Evolutionary conservation across 768 basidiomycete genomes (phyloP).

Genomic region (Mycena haematopus): DNA sequence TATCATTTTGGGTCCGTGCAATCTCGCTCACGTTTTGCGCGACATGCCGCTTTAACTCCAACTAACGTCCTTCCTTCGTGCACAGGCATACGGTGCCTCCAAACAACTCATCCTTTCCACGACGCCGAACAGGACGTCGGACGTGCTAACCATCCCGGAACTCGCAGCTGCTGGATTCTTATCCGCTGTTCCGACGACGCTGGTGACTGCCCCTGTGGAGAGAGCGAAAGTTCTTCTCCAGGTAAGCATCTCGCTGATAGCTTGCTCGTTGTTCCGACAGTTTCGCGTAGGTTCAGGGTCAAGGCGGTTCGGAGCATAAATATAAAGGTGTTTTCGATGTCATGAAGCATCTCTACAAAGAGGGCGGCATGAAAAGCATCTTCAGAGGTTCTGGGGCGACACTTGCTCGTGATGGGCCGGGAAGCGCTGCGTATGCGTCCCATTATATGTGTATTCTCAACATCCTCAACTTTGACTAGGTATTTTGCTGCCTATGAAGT

Average conservation of each 20-base stretch:
- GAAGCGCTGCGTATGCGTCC: conserved; percentile 86
- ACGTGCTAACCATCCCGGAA: conserved; percentile 72
- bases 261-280: not conserved
- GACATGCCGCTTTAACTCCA: conserved; percentile 1
- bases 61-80: not conserved
- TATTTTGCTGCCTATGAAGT: conserved; percentile 98
- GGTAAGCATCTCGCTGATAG: conserved; percentile 45
- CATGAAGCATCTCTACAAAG: conserved; percentile 86
- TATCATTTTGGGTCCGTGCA: conserved; percentile 91
- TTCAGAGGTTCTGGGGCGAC: conserved; percentile 96
- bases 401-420: conserved; percentile 92
- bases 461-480: conserved; percentile 46
- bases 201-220: conserved; percentile 95
- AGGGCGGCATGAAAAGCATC: conserved; percentile 91
- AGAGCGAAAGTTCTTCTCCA: conserved; percentile 96
- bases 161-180: conserved; percentile 94
- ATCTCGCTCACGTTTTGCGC: conserved; percentile 14
- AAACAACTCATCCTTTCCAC: conserved; percentile 81
- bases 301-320: conserved; percentile 69
- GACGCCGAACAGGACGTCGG: conserved; percentile 79
- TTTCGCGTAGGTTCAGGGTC: conserved; percentile 79
- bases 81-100: conserved; percentile 92
- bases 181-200: conserved; percentile 89
- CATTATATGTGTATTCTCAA: conserved; percentile 1
- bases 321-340: conserved; percentile 96